Evolutionary conservation across 73 alveolate genomes (phyloP), one percentile per base, ranked within the genome.

Genomic region (Loxodes magnus): DNA sequence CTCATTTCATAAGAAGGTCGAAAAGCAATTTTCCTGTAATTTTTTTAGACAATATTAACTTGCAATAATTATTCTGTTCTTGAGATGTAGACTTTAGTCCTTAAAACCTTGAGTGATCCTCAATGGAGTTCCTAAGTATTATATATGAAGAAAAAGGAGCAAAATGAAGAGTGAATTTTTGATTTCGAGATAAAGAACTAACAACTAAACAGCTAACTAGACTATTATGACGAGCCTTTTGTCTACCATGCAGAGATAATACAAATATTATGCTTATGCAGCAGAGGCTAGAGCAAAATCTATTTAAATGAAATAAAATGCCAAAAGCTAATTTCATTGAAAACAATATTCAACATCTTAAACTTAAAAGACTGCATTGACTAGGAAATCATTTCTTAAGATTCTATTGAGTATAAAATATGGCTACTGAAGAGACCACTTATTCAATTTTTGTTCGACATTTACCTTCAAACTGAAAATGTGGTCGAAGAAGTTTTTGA

Each of bases 221-320:
- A 9, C 38, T 64, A 64, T 25, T 10, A 19, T 14, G 83, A 69
- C 41, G 78, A 63, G 12, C 83, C 83, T 7, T 55, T 44, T 43
- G 5, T 34, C 3, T 69, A 69, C 63, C 78, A 69, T 53, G 22
- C 70, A 9, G 26, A 44, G 3, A 44, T 69, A 16, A 48, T 69
- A 2, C 27, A 69, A 63, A 70, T 69, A 3, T 26, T 69, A 7
- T 44, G 17, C 7, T 10, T 22, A 1, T 46, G 59, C 28, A 59
- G 59, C 0, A 14, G 7, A 10, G 59, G 59, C 7, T 37, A 14
- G n/a, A 12, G n/a, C n/a, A 41, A 41, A 24, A 24, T 46, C 14
- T 46, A 46, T 46, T 10, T 46, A 24, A 46, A 12, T 2, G 59
- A 46, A 46, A 24, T 20, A 1, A 46, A 46, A 46, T 46, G 59